phyloP scores from a whole-genome alignment of 129 eudicot species.

The Tagetes patula region DNA sequence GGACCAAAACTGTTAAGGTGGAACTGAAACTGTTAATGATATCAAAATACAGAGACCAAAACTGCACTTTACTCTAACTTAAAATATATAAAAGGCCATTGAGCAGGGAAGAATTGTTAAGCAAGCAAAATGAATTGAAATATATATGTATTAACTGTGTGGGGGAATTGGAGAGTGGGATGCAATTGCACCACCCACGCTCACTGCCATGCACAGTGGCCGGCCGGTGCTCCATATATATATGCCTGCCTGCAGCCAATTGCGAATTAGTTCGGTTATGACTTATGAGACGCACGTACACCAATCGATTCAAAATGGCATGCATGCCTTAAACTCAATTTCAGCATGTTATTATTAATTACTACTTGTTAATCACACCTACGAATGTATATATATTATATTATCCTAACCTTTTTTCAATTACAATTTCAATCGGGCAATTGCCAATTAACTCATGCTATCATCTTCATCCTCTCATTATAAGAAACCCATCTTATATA shows the following conservation, averaged over 20 bases:
- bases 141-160: slow-evolving; percentile 12
- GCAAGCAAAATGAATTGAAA: slow-evolving; percentile 7
- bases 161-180: slow-evolving; percentile 24
- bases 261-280: slow-evolving; percentile 3
- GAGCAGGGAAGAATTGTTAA: slow-evolving; percentile 7
- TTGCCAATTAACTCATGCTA: too few species aligned
- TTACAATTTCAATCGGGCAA: too few species aligned
- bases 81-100: background rate
- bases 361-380: too few species aligned
- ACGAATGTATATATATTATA: too few species aligned
- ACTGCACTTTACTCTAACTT: too few species aligned
- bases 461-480: too few species aligned
- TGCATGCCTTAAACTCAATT: slow-evolving; percentile 1
- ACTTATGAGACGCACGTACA: background rate
- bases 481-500: too few species aligned
- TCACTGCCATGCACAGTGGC: slow-evolving; percentile 21
- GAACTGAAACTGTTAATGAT: too few species aligned
- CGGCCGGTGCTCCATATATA: slow-evolving; percentile 9
- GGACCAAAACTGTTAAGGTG: too few species aligned
- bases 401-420: too few species aligned
- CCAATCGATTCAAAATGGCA: slow-evolving; percentile 21
- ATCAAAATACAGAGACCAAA: too few species aligned
- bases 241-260: background rate
- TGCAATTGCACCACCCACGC: slow-evolving; percentile 30
- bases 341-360: background rate